A percentile compares a stretch with the other conserved stretches of the same genome.
phyloP scores from a whole-genome alignment of 345 rosid species.

The Euphorbia tirucalli region DNA sequence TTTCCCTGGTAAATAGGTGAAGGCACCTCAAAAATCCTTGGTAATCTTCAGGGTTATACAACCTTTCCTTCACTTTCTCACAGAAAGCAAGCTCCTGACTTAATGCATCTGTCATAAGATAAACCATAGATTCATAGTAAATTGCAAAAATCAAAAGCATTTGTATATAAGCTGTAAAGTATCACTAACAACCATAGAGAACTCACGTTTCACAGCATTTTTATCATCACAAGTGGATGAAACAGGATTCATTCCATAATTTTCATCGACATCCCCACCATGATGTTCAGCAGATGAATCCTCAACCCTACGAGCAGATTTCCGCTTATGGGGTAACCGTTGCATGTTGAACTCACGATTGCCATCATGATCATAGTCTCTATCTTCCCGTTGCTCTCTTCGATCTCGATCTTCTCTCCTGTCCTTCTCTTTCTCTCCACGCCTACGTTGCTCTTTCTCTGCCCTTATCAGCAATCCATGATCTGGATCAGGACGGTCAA shows the following conservation, averaged over 20 bases:
- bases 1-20: constrained; percentile 76
- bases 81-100: constrained; percentile 77
- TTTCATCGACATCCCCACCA: constrained; percentile 56
- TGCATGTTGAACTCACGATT: constrained; percentile 58
- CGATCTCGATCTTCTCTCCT: constrained; percentile 68
- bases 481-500: constrained; percentile 57
- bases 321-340: constrained; percentile 48
- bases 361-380: constrained; percentile 60
- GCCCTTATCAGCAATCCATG: constrained; percentile 48
- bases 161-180: not conserved
- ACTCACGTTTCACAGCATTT: constrained; percentile 60
- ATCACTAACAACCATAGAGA: constrained; percentile 7
- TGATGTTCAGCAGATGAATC: constrained; percentile 57
- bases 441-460: constrained; percentile 69
- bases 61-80: constrained; percentile 79
- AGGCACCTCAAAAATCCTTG: constrained; percentile 87
- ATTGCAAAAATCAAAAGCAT: constrained; percentile 2
- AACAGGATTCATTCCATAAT: constrained; percentile 44
- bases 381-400: constrained; percentile 55
- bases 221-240: constrained; percentile 68
- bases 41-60: constrained; percentile 55
- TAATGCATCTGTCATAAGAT: constrained; percentile 50
- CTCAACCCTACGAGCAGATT: constrained; percentile 37
- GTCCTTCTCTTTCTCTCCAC: constrained; percentile 65
- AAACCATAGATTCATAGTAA: not conserved